These are phyloP conservation scores for Clitopilus passeckerianus DNA, from an alignment of 768 basidiomycete genomes.

Conservation along the genomic window DNA sequence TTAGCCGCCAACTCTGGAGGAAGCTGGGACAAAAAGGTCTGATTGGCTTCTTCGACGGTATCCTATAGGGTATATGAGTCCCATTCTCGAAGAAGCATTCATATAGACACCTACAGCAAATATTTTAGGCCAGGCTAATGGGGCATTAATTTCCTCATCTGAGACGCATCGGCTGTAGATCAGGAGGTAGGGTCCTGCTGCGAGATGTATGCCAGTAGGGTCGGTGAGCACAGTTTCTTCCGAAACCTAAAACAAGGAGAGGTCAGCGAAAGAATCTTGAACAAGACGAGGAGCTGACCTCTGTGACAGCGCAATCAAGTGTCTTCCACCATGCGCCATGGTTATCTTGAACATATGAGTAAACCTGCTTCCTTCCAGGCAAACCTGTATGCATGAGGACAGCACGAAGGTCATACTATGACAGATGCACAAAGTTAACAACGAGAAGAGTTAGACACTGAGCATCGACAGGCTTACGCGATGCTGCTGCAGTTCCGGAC, in stretches of 20 bases:
- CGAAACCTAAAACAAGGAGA: constrained; percentile 44
- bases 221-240: constrained; percentile 70
- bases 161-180: constrained; percentile 51
- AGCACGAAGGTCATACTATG: constrained; percentile 77
- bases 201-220: constrained; percentile 64
- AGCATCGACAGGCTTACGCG: constrained; percentile 32
- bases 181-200: constrained; percentile 76
- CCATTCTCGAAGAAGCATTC: no score
- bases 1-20: constrained; percentile 21
- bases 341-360: constrained; percentile 67
- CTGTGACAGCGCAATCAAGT: constrained; percentile 61
- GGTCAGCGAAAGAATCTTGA: not conserved
- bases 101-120: constrained; percentile 24
- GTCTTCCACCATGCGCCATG: constrained; percentile 79
- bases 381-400: constrained; percentile 77
- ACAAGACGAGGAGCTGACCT: constrained; percentile 34
- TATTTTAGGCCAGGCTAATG: constrained; percentile 29
- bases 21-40: constrained; percentile 25
- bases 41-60: constrained; percentile 27
- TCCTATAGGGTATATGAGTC: constrained; percentile 16
- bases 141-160: constrained; percentile 27
- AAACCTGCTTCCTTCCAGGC: constrained; percentile 71
- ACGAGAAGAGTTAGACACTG: not conserved
- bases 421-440: not conserved
- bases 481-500: constrained; percentile 59